A percentile compares a stretch with the other conserved stretches of the same genome.
phyloP scores from a whole-genome alignment of 768 basidiomycete genomes.

The Pleurotus cornucopiae region DNA sequence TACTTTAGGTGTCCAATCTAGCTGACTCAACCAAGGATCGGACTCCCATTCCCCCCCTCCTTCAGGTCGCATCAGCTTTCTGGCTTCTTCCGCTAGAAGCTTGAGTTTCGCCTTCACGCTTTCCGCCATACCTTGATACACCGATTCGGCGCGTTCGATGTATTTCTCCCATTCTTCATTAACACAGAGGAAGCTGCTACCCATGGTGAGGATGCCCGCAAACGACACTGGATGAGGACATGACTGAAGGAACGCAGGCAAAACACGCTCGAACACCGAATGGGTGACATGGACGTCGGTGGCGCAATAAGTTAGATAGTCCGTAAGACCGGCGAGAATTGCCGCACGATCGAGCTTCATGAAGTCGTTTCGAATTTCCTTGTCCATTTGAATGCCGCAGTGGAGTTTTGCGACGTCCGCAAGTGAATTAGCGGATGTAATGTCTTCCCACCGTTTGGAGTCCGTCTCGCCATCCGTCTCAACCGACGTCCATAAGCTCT shows the following conservation, averaged over 20 bases:
- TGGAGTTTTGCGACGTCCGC: slow-evolving; percentile 90
- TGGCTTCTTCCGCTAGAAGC: slow-evolving; percentile 66
- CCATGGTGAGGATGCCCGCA: slow-evolving; percentile 88
- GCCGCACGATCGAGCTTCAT: slow-evolving; percentile 63
- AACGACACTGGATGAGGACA: slow-evolving; percentile 95
- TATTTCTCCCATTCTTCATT: slow-evolving; percentile 89
- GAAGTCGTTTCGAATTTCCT: slow-evolving; percentile 73
- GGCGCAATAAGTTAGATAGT: slow-evolving; percentile 83
- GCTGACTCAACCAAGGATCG: slow-evolving; percentile 82
- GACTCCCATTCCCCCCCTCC: slow-evolving; percentile 49
- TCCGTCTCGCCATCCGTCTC: slow-evolving; percentile 21
- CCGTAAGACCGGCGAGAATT: slow-evolving; percentile 60
- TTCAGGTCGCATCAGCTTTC: slow-evolving; percentile 40
- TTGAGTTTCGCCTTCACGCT: slow-evolving; percentile 68
- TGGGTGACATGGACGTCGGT: slow-evolving; percentile 84
- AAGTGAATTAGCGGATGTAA: slow-evolving; percentile 89
- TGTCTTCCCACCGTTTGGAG: slow-evolving; percentile 81
- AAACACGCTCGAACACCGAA: slow-evolving; percentile 66
- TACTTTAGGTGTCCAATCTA: slow-evolving; percentile 93
- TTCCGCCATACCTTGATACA: slow-evolving; percentile 72
- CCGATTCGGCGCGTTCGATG: slow-evolving; percentile 69
- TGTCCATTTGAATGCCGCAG: slow-evolving; percentile 77
- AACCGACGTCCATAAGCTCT: slow-evolving; percentile 22
- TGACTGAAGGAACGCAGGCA: slow-evolving; percentile 75
- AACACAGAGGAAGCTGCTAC: slow-evolving; percentile 85